Conservation (phyloP, 768 basidiomycete species). For the Macrolepiota albuminosa region DNA sequence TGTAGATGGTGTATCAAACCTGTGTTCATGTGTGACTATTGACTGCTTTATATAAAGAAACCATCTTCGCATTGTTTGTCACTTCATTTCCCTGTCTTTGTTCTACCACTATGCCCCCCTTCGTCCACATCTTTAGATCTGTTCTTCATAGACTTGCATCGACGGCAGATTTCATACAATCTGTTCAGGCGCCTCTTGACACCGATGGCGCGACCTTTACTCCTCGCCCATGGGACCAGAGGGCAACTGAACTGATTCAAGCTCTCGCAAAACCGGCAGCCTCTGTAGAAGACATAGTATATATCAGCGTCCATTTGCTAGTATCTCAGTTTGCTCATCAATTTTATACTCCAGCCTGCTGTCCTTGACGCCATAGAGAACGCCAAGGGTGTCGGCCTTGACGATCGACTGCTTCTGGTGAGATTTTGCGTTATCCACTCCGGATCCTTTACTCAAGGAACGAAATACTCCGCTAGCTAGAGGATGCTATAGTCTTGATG, state of each 20-base stretch:
- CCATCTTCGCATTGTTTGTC: not conserved
- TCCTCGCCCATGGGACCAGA: slow-evolving; percentile 19
- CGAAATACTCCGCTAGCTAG: slow-evolving; percentile 43
- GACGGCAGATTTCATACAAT: slow-evolving; percentile 19
- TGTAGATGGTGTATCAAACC: slow-evolving; percentile 6
- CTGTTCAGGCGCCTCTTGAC: slow-evolving; percentile 25
- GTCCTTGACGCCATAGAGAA: slow-evolving; percentile 44
- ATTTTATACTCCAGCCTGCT: slow-evolving; percentile 32
- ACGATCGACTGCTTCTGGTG: slow-evolving; percentile 62
- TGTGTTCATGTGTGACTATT: slow-evolving; percentile 3
- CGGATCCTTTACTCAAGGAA: not conserved
- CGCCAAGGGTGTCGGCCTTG: slow-evolving; percentile 31
- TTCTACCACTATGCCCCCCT: slow-evolving; percentile 6
- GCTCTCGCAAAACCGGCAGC: slow-evolving; percentile 25
- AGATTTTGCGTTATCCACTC: slow-evolving; percentile 16
- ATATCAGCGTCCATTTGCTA: not conserved
- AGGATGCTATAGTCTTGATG: slow-evolving; percentile 58
- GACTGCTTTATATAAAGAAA: slow-evolving; percentile 5
- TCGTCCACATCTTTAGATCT: not conserved
- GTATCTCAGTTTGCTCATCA: not conserved
- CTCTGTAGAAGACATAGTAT: slow-evolving; percentile 25
- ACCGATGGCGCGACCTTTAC: slow-evolving; percentile 26
- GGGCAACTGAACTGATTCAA: slow-evolving; percentile 23
- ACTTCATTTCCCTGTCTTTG: slow-evolving; percentile 6
- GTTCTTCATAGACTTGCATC: slow-evolving; percentile 20